Evolutionary conservation across 2,329 filamentous ascomycete species (phyloP), one percentile per base, ranked within the genome.

Genomic region (Dactylellina cionopaga): DNA sequence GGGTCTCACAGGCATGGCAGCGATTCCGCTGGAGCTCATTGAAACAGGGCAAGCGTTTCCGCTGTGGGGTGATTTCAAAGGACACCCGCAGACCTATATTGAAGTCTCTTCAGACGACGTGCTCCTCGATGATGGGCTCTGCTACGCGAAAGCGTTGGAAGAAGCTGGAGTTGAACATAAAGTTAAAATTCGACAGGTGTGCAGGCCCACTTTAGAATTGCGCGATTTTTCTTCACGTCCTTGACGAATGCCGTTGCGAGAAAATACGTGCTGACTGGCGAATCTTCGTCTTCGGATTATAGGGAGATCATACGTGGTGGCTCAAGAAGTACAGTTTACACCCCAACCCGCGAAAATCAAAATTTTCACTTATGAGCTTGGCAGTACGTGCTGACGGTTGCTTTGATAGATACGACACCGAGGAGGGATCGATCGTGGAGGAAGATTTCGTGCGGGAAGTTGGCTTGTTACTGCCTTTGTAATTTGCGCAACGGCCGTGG

Each of bases 91-190:
- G 64, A 83, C 82, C 44, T 85, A 82, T 80, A 80, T 85, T 13
- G 84, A 85, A 78, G 77, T 85, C 3, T 82, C 81, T 66, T 83
- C 82, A 6, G 85, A 85, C 56, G 84, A 86, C 73, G 80, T 81
- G 39, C 80, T 85, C 69, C 85, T 85, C 77, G 83, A 82, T 17
- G 84, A 85, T 76, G 84, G 84, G 7, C 73, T 83, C 6, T 85
- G 83, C 74, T 85, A 84, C 75, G 83, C 81, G 2, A 81, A 81
- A 76, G 76, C 79, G 2, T 76, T 85, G 66, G 78, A 76, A 39
- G 76, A 79, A 10, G 80, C 79, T 2, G 82, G 81, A 9, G 79
- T 81, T 0, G 79, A 81, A 10, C 81, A 84, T 0, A 79, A 76
- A 63, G 75, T 83, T 5, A 80, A 83, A 74, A 79, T 84, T 1